phyloP scores from a whole-genome alignment of 257 asterid species.

The Solanum paucissectum region DNA sequence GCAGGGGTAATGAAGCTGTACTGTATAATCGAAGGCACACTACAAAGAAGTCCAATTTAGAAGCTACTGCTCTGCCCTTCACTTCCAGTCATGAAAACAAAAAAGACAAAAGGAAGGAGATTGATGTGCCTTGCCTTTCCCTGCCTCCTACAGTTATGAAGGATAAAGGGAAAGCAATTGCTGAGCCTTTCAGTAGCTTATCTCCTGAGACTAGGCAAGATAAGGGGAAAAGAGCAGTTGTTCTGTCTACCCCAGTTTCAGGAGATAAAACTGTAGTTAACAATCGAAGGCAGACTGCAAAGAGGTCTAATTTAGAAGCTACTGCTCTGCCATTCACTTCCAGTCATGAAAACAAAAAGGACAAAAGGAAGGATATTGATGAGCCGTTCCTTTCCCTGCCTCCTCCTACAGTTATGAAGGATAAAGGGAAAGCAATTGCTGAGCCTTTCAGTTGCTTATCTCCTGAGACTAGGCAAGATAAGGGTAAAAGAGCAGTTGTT shows the following conservation, averaged over 20 bases:
- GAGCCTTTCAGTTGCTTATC: constrained; percentile 3
- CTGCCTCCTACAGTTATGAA: constrained; percentile 14
- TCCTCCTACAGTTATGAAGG: constrained; percentile 16
- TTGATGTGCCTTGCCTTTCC: constrained; percentile 12
- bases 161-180: constrained; percentile 28
- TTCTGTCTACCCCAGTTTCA: neutral
- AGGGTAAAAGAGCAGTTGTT: constrained; percentile 12
- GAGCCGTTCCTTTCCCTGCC: constrained; percentile 12
- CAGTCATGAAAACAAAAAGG: constrained; percentile 8
- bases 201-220: constrained; percentile 12
- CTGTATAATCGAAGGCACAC: constrained; percentile 1
- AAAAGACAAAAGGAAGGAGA: constrained; percentile 18
- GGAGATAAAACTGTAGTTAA: constrained; percentile 7
- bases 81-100: constrained; percentile 3
- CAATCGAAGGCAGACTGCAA: constrained; percentile 2
- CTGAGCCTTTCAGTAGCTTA: constrained; percentile 3
- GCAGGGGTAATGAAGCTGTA: constrained; percentile 10
- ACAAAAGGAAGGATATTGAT: constrained; percentile 15
- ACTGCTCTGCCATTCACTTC: neutral
- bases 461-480: constrained; percentile 15
- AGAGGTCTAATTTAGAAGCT: constrained; percentile 9
- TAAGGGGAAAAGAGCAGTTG: constrained; percentile 15
- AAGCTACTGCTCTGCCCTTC: neutral
- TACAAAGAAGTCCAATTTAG: constrained; percentile 8
- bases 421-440: constrained; percentile 24